Base-by-base conservation (phyloP, 805 yeast species). In the Candida methanosorbosa region DNA sequence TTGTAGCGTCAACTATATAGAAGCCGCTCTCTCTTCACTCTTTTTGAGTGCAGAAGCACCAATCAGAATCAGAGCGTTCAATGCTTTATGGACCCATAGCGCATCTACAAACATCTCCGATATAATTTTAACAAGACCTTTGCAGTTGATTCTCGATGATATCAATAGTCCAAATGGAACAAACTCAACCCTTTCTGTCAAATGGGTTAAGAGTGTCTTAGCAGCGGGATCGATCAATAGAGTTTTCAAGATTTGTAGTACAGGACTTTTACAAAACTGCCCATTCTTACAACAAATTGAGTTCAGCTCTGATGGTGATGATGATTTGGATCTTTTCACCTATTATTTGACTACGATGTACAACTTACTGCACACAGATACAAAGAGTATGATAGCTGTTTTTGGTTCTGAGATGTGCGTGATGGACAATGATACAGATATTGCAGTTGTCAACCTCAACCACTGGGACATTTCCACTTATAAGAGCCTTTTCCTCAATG, bases 51-150 rank as follows among this genome's bases (percentile, higher is more conserved):
- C 63, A 1, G 48, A 56, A 6, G 50, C 49, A 24, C 56, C 66
- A 16, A 56, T 64, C 14, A 63, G 76, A 39, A 54, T 80, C 1
- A 53, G 62, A 14, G 80, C 82, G 0, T 70, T 85, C 42, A 67
- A 75, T 33, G 67, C 74, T 8, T 51, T 88, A 5, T 90, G 97
- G 97, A 65, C 67, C 3, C 90, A 83, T 45, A 69, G 90, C 0
- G 40, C 57, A 8, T 54, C 64, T n/a, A 49, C 57, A 26, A 70
- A 66, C 29, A 84, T 76, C 25, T 34, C 57, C 0, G 78, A 68
- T 33, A 42, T 53, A 2, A 56, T 81, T 7, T 54, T 86, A 11
- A 59, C 68, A 6, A 65, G 79, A 41, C 92, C 95, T 0, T 52
- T 86, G 5, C 74, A 77, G 39, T 50, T 84, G 1, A 59, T 84